Percentiles rank a stretch among this genome's conserved stretches.
These are phyloP conservation scores for Metschnikowia borealis DNA, from an alignment of 805 yeast species.

Conservation along the genomic window DNA sequence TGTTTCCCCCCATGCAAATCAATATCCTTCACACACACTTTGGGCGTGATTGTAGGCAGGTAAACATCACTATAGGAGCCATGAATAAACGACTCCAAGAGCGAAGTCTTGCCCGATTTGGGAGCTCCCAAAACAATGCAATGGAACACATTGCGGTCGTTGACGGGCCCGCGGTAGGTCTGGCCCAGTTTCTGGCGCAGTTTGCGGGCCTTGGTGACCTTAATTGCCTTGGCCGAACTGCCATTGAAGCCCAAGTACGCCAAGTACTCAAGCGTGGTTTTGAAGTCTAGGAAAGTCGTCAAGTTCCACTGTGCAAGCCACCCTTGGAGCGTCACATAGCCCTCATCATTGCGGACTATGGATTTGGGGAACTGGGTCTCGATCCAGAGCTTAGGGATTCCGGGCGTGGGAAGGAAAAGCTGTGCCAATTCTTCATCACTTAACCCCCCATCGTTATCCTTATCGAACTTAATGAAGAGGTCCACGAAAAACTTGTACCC, in stretches of 20 bases:
- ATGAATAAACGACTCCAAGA: constrained; percentile 76
- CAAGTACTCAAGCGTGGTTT: constrained; percentile 79
- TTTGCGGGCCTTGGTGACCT: constrained; percentile 78
- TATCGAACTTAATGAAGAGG: constrained; percentile 79
- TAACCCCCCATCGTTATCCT: constrained; percentile 95
- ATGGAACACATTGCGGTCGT: constrained; percentile 87
- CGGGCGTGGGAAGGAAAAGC: constrained; percentile 87
- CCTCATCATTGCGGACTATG: constrained; percentile 86
- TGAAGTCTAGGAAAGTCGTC: constrained; percentile 84
- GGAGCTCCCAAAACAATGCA: constrained; percentile 85
- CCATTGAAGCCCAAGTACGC: constrained; percentile 86
- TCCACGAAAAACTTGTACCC: constrained; percentile 94
- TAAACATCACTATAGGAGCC: constrained; percentile 66
- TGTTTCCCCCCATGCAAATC: constrained; percentile 95
- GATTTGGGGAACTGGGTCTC: constrained; percentile 82
- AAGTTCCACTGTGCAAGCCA: constrained; percentile 99
- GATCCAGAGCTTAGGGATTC: constrained; percentile 83
- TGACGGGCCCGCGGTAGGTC: constrained; percentile 60
- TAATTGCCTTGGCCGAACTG: constrained; percentile 44
- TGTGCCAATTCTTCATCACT: constrained; percentile 64
- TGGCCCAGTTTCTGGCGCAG: constrained; percentile 62
- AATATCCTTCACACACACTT: constrained; percentile 84
- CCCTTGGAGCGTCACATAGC: constrained; percentile 89
- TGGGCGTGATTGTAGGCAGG: constrained; percentile 77
- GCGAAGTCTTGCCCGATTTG: constrained; percentile 81